These are phyloP conservation scores for Phytopythium vexans DNA, from an alignment of 352 stramenopile species.

Conservation along the genomic window DNA sequence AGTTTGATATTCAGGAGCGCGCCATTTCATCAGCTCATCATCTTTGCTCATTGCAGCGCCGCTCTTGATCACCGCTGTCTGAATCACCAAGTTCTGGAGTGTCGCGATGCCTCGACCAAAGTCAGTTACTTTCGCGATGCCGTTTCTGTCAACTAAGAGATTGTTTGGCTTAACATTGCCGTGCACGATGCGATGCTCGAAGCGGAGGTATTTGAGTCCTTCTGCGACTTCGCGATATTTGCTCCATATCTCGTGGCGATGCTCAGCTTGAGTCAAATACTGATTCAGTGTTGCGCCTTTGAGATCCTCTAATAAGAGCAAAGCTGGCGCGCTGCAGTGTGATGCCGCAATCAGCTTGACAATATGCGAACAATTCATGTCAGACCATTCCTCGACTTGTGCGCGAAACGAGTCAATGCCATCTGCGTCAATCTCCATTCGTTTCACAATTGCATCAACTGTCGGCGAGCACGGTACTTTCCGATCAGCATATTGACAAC, in stretches of 20 bases:
- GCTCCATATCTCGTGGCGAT: constrained; percentile 2
- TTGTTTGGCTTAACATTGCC: constrained; percentile 18
- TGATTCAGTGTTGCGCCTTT: constrained; percentile 8
- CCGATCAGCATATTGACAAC: too few species aligned
- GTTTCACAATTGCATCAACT: constrained; percentile 11
- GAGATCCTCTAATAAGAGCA: constrained; percentile 20
- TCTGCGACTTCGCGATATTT: constrained; percentile 8
- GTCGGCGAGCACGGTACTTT: too few species aligned
- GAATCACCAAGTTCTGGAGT: constrained; percentile 11
- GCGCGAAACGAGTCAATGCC: constrained; percentile 18
- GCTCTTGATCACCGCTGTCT: neutral
- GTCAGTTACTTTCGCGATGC: constrained; percentile 10
- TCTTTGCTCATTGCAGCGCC: too few species aligned
- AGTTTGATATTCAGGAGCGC: constrained; percentile 6
- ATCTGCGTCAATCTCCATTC: constrained; percentile 14
- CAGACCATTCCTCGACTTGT: constrained; percentile 27
- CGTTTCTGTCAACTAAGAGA: constrained; percentile 12
- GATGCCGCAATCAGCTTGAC: constrained; percentile 22
- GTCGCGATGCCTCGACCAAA: constrained; percentile 14
- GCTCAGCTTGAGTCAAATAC: constrained; percentile 8
- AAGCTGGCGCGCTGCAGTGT: constrained; percentile 18
- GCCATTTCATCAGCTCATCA: constrained; percentile 6
- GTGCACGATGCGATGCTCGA: constrained; percentile 6
- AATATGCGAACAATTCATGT: constrained; percentile 18
- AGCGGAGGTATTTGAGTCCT: constrained; percentile 52